These are phyloP conservation scores for Coniella lustricola DNA, from an alignment of 2,329 filamentous ascomycete species.

Conservation along the genomic window DNA sequence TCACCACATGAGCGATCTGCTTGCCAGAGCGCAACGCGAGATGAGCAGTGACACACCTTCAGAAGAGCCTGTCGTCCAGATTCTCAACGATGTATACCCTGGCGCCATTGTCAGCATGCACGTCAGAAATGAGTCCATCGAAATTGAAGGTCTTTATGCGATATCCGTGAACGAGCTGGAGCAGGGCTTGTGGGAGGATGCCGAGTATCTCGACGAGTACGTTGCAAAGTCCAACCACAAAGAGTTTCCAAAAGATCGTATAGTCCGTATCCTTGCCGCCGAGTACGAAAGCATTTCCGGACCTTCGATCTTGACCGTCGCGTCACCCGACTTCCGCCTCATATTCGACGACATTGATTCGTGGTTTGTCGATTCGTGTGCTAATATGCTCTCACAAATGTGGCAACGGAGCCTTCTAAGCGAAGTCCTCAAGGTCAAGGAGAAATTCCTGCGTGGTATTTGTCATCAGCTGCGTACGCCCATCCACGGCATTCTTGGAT, in stretches of 20 bases:
- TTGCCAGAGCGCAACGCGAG: slow-evolving; percentile 13
- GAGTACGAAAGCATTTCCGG: slow-evolving; percentile 23
- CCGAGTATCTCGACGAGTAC: slow-evolving; percentile 30
- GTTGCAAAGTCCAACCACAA: slow-evolving; percentile 30
- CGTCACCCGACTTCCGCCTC: slow-evolving; percentile 32
- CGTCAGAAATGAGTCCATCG: no score
- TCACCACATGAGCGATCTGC: slow-evolving; percentile 29
- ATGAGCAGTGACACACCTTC: not conserved
- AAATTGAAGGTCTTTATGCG: no score
- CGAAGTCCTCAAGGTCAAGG: slow-evolving; percentile 36
- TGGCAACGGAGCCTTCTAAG: slow-evolving; percentile 31
- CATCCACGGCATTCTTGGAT: slow-evolving; percentile 38
- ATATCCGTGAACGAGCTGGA: slow-evolving; percentile 26
- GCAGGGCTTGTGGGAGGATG: slow-evolving; percentile 38
- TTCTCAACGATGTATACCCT: slow-evolving; percentile 1
- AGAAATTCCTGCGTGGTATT: slow-evolving; percentile 37
- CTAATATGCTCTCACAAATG: slow-evolving; percentile 29
- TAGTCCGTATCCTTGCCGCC: no score
- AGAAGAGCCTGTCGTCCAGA: slow-evolving; percentile 11
- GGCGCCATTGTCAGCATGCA: no score
- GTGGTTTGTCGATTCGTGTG: slow-evolving; percentile 37
- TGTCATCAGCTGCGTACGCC: slow-evolving; percentile 41
- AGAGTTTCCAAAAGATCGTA: not conserved
- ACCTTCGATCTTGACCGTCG: slow-evolving; percentile 31
- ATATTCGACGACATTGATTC: slow-evolving; percentile 41